A percentile compares a stretch with the other conserved stretches of the same genome.
Conservation (phyloP, 192 early-diverging fungal genomes). For the Podochytrium sp. region DNA sequence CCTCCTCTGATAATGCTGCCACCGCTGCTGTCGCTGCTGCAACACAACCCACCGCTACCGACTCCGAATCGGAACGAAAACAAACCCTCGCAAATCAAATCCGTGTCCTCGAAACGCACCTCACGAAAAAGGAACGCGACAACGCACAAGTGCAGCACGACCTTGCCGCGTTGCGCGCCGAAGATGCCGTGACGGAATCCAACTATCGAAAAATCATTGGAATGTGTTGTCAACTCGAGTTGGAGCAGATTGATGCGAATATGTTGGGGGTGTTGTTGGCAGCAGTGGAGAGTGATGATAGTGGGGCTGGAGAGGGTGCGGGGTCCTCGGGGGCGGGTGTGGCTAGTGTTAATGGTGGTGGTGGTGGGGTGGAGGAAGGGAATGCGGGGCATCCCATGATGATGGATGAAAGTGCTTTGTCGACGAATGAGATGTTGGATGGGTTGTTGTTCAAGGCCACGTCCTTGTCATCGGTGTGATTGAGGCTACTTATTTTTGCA, state of each 20-base stretch:
- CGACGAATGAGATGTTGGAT: slow-evolving; percentile 1
- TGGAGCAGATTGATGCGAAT: slow-evolving; percentile 75
- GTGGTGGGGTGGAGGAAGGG: background rate
- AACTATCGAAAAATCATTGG: slow-evolving; percentile 85
- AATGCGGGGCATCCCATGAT: background rate
- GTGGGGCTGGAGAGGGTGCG: background rate
- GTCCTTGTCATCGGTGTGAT: slow-evolving; percentile 4
- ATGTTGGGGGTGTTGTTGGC: slow-evolving; percentile 73
- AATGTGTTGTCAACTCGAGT: slow-evolving; percentile 78
- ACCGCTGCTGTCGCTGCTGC: background rate
- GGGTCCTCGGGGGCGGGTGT: background rate
- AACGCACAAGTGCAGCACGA: slow-evolving; percentile 56
- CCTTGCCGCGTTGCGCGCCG: slow-evolving; percentile 33
- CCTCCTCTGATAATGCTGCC: background rate
- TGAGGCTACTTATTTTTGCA: background rate
- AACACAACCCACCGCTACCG: background rate
- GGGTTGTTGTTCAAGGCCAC: slow-evolving; percentile 24
- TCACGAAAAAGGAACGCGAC: slow-evolving; percentile 32
- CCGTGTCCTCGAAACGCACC: slow-evolving; percentile 5
- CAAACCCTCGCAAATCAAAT: background rate
- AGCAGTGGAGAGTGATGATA: slow-evolving; percentile 77
- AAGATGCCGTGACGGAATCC: slow-evolving; percentile 58
- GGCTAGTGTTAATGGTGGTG: background rate
- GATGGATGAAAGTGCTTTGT: background rate
- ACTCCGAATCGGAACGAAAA: background rate